Evolutionary conservation across 1,284 basidiomycete species (phyloP).

Genomic region (Waitea zeae): DNA sequence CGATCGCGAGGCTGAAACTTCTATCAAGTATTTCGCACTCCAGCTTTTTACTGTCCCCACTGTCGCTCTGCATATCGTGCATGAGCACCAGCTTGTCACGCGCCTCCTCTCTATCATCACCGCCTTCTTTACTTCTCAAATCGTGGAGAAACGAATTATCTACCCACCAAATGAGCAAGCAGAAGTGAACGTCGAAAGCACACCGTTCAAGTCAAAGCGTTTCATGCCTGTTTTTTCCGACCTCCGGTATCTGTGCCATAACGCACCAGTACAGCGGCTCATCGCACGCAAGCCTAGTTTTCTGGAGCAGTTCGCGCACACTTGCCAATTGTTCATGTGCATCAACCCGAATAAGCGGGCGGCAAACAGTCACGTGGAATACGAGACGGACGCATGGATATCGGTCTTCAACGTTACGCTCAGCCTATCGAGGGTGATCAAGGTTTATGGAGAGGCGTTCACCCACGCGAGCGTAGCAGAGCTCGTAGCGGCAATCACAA

Average conservation of each 20-base stretch:
- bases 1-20: slow-evolving; percentile 84
- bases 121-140: slow-evolving; percentile 81
- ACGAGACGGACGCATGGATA: slow-evolving; percentile 89
- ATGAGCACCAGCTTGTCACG: slow-evolving; percentile 58
- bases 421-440: slow-evolving; percentile 74
- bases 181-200: slow-evolving; percentile 59
- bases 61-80: slow-evolving; percentile 63
- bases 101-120: slow-evolving; percentile 69
- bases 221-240: slow-evolving; percentile 86
- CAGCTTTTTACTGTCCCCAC: slow-evolving; percentile 84
- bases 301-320: slow-evolving; percentile 39
- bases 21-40: slow-evolving; percentile 82
- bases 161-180: slow-evolving; percentile 9
- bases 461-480: slow-evolving; percentile 35
- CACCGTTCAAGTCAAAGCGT: slow-evolving; percentile 83
- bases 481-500: slow-evolving; percentile 51
- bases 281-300: slow-evolving; percentile 49
- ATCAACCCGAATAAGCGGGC: slow-evolving; percentile 83
- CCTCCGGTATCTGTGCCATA: slow-evolving; percentile 64
- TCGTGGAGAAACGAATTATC: slow-evolving; percentile 45
- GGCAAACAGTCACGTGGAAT: slow-evolving; percentile 72
- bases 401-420: slow-evolving; percentile 86
- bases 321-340: slow-evolving; percentile 80
- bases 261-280: slow-evolving; percentile 57
- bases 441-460: slow-evolving; percentile 76